These are phyloP conservation scores for Chrysoporthe puriensis DNA, from an alignment of 2,329 filamentous ascomycete genomes.

Conservation along the genomic window DNA sequence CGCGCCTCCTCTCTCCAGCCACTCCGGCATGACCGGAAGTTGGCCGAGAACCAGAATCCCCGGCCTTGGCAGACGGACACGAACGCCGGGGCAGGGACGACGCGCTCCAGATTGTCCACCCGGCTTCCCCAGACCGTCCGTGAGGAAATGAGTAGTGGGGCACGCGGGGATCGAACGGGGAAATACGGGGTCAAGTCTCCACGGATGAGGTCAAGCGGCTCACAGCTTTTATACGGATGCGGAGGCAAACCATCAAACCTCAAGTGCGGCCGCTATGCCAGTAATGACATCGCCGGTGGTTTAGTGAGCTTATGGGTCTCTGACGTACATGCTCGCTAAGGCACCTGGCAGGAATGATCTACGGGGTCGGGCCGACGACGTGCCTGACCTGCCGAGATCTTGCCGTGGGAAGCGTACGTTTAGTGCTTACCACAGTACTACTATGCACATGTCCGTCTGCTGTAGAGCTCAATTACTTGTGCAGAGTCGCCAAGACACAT, in stretches of 20 bases:
- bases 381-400: not conserved
- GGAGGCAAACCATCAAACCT: not conserved
- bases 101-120: conserved; percentile 6
- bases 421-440: too few species aligned
- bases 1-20: not conserved
- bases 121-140: not conserved
- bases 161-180: not conserved
- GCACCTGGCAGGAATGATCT: not conserved
- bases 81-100: not conserved
- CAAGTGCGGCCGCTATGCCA: not conserved
- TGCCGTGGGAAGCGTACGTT: not conserved
- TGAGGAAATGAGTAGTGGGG: not conserved
- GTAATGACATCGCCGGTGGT: not conserved
- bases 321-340: not conserved
- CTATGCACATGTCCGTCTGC: not conserved
- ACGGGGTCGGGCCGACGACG: not conserved
- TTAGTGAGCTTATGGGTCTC: not conserved
- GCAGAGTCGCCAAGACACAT: not conserved
- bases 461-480: not conserved
- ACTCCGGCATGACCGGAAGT: conserved; percentile 1
- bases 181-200: not conserved
- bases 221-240: not conserved
- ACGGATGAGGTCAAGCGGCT: not conserved
- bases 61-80: conserved; percentile 12
- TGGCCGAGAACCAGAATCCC: conserved; percentile 8